Evolutionary conservation across 345 rosid genomes (phyloP).

Genomic region (Bruguiera sexangula): DNA sequence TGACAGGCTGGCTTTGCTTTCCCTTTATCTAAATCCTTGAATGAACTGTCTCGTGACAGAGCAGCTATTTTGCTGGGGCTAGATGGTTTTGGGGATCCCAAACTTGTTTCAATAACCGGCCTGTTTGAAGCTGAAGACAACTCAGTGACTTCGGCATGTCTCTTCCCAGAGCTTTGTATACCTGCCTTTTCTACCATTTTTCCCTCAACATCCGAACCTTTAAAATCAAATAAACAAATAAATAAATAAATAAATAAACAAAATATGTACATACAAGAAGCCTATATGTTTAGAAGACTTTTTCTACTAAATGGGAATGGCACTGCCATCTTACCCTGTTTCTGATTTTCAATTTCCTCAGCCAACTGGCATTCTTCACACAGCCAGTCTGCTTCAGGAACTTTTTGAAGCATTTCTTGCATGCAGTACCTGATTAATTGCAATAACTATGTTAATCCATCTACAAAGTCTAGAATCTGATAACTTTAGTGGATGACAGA

Average conservation of each 20-base stretch:
- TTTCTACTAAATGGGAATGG: too few species aligned
- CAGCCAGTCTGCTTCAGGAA: conserved; percentile 92
- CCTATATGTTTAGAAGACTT: too few species aligned
- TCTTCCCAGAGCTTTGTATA: conserved; percentile 46
- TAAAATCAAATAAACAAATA: conserved; percentile 25
- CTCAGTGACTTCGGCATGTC: conserved; percentile 53
- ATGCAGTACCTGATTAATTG: conserved; percentile 79
- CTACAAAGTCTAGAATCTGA: neutral
- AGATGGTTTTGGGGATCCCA: conserved; percentile 62
- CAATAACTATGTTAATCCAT: conserved; percentile 19
- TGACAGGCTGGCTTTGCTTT: conserved; percentile 50
- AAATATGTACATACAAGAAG: too few species aligned
- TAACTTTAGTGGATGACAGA: conserved; percentile 5
- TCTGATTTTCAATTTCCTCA: conserved; percentile 63
- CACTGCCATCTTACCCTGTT: conserved; percentile 48
- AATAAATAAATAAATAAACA: conserved; percentile 14
- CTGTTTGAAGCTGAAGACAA: conserved; percentile 48
- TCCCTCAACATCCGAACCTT: conserved; percentile 52
- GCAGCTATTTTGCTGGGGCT: conserved; percentile 42
- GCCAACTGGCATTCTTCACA: conserved; percentile 91
- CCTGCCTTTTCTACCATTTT: conserved; percentile 40
- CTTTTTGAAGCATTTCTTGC: conserved; percentile 74
- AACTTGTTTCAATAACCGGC: conserved; percentile 52
- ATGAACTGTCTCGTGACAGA: conserved; percentile 41
- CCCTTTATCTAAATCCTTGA: conserved; percentile 40